Percentiles rank a stretch among this genome's conserved stretches.
Conservation (phyloP, 78 protist genomes). For the Monosiga brevicollis region DNA sequence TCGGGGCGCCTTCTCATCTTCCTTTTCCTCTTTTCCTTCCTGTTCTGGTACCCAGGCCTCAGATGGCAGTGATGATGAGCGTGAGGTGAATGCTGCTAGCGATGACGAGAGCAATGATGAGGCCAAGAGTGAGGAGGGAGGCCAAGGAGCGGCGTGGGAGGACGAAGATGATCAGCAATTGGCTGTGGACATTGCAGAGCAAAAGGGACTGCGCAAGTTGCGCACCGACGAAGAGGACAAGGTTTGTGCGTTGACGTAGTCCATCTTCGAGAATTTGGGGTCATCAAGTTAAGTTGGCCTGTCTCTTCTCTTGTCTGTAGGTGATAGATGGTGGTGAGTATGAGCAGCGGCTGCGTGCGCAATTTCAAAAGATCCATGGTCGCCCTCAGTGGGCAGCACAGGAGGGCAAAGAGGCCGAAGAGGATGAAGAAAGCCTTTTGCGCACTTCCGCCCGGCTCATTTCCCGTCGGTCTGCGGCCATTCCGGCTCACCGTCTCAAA, state of each 20-base stretch:
- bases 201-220: background rate
- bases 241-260: background rate
- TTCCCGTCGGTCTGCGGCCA: background rate
- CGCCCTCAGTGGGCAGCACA: background rate
- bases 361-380: background rate
- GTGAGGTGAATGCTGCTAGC: too few species aligned
- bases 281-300: background rate
- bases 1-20: too few species aligned
- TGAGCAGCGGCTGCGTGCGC: background rate
- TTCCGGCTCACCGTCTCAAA: too few species aligned
- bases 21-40: too few species aligned
- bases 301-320: background rate
- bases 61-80: too few species aligned
- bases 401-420: background rate
- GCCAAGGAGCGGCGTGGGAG: background rate
- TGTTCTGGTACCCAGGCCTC: too few species aligned
- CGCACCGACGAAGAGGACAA: background rate
- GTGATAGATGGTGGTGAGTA: background rate
- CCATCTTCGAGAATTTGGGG: background rate
- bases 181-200: background rate
- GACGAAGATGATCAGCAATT: background rate
- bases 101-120: background rate
- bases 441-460: background rate
- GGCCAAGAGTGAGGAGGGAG: background rate
- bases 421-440: background rate